Conservation (phyloP, 1,284 basidiomycete species). For the Porogramme epimiltina region DNA sequence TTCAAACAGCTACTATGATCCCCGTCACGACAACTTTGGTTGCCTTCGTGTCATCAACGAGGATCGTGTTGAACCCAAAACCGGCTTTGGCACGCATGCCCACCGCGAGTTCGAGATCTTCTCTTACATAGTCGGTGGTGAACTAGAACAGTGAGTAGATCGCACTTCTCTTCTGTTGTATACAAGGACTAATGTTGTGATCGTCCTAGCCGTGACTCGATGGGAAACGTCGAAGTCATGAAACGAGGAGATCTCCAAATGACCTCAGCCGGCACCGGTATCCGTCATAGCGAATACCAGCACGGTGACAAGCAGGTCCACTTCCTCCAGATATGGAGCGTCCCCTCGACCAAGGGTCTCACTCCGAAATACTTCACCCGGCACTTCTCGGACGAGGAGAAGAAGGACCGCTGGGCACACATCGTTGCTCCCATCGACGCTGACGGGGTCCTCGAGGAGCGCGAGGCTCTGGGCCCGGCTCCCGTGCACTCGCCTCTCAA, state of each 20-base stretch:
- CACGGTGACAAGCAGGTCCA: conserved; percentile 65
- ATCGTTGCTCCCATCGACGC: conserved; percentile 6
- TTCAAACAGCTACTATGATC: conserved; percentile 60
- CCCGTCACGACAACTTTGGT: conserved; percentile 57
- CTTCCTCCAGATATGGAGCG: conserved; percentile 89
- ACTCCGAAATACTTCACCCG: conserved; percentile 83
- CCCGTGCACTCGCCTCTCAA: conserved; percentile 68
- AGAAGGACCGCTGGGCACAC: conserved; percentile 60
- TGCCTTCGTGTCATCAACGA: conserved; percentile 84
- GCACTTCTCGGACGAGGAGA: conserved; percentile 84
- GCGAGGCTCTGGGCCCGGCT: conserved; percentile 73
- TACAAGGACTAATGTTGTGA: conserved; percentile 4
- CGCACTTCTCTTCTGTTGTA: background rate
- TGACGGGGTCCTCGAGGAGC: conserved; percentile 51
- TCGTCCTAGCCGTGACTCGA: conserved; percentile 74
- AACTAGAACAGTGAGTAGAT: conserved; percentile 70
- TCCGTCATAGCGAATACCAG: conserved; percentile 80
- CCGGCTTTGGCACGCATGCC: conserved; percentile 86
- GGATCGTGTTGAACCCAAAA: conserved; percentile 77
- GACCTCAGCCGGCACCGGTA: conserved; percentile 88
- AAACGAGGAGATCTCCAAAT: conserved; percentile 89
- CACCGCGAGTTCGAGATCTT: conserved; percentile 94
- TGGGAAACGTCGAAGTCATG: conserved; percentile 89
- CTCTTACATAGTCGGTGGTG: conserved; percentile 79
- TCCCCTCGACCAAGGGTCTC: conserved; percentile 60